phyloP scores from a whole-genome alignment of 2,329 filamentous ascomycete genomes.

The Aaosphaeria arxii region DNA sequence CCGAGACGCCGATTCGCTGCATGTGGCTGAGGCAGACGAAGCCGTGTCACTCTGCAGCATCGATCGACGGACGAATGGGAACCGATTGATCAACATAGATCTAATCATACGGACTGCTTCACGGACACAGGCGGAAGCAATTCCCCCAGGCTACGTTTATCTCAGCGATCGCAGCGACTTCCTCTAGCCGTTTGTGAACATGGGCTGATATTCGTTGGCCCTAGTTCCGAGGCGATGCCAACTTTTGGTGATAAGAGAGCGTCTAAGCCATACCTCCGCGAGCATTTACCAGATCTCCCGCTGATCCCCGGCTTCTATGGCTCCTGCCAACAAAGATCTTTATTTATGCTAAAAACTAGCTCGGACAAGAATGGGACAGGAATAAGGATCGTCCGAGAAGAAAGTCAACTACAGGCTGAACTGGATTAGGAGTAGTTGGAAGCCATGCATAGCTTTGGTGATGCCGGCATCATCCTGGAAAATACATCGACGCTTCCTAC shows the following conservation, averaged over 20 bases:
- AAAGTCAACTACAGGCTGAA: neutral
- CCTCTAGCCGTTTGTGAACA: conserved; percentile 51
- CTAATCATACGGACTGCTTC: conserved; percentile 54
- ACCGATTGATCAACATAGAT: conserved; percentile 57
- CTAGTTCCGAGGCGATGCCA: conserved; percentile 52
- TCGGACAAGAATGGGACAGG: conserved; percentile 71
- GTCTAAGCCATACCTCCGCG: conserved; percentile 46
- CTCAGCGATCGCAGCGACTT: conserved; percentile 63
- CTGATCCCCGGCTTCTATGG: conserved; percentile 55
- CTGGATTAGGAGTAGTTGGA: neutral
- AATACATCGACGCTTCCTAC: conserved; percentile 24
- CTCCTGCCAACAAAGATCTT: conserved; percentile 43
- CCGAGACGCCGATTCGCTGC: conserved; percentile 30
- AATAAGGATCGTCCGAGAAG: conserved; percentile 45
- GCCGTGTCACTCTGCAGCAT: conserved; percentile 46
- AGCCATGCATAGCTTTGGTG: neutral
- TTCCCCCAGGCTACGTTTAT: conserved; percentile 69
- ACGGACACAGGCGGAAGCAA: conserved; percentile 50
- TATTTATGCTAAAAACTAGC: conserved; percentile 63
- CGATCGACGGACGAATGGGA: conserved; percentile 45
- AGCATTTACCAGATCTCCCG: conserved; percentile 47
- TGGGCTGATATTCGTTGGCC: conserved; percentile 60
- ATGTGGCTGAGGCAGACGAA: conserved; percentile 55
- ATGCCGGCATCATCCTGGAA: neutral
- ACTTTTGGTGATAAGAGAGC: conserved; percentile 58